Evolutionary conservation across 805 yeast genomes (phyloP).

Genomic region (Ogataea methanolica): DNA sequence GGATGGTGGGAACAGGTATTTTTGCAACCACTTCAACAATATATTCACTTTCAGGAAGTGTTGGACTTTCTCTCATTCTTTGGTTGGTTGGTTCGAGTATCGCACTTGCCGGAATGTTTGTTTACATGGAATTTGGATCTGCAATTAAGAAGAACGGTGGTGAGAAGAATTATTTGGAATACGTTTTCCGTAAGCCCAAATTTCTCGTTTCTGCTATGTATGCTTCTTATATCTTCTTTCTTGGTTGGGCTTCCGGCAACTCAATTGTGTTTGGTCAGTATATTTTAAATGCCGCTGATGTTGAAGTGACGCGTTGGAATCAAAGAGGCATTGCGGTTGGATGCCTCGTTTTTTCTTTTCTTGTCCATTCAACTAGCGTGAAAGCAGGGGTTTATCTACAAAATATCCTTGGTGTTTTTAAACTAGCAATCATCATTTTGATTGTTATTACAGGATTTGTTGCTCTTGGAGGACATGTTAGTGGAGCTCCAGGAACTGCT

Average conservation of each 20-base stretch:
- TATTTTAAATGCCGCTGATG: constrained; percentile 67
- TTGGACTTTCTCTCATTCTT: constrained; percentile 64
- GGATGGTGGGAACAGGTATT: constrained; percentile 74
- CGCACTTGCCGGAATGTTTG: constrained; percentile 58
- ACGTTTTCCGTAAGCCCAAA: constrained; percentile 60
- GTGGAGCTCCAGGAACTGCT: constrained; percentile 30
- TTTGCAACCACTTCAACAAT: constrained; percentile 66
- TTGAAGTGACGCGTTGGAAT: constrained; percentile 69
- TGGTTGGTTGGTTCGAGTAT: constrained; percentile 75
- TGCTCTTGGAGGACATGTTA: constrained; percentile 68
- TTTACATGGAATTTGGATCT: constrained; percentile 72
- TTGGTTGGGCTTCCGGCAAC: constrained; percentile 87
- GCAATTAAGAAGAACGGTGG: constrained; percentile 62
- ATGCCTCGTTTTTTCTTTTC: constrained; percentile 66
- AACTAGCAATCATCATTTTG: constrained; percentile 60
- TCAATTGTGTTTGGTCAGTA: constrained; percentile 77
- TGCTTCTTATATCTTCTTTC: constrained; percentile 65
- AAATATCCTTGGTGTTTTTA: constrained; percentile 64
- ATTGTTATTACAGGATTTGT: constrained; percentile 81
- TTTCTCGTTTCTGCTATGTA: constrained; percentile 61
- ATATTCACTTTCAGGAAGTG: constrained; percentile 57
- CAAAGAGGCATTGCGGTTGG: constrained; percentile 74
- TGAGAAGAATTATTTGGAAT: constrained; percentile 76
- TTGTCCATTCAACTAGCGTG: constrained; percentile 56
- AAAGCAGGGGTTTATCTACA: constrained; percentile 65